phyloP scores from a whole-genome alignment of 1,284 basidiomycete genomes.

The Malassezia brasiliensis region DNA sequence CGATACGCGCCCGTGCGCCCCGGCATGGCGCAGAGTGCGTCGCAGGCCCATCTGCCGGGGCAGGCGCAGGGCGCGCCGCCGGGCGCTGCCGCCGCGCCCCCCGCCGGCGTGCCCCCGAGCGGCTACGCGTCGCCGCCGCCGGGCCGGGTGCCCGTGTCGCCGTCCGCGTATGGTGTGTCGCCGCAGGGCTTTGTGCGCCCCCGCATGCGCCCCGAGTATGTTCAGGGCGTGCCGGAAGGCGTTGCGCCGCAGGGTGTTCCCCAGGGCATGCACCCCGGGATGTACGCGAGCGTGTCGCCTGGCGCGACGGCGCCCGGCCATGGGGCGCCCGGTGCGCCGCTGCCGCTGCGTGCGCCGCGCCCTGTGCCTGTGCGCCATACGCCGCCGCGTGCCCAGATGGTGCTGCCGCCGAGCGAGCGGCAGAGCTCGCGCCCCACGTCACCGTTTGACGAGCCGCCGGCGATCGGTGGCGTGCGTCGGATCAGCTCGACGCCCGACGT shows the following conservation, averaged over 20 bases:
- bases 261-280: neutral
- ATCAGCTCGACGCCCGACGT: slow-evolving; percentile 13
- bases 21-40: neutral
- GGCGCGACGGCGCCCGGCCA: too few species aligned
- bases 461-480: slow-evolving; percentile 1
- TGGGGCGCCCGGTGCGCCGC: neutral
- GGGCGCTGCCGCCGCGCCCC: too few species aligned
- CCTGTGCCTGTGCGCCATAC: neutral
- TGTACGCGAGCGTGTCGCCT: neutral
- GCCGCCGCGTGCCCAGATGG: slow-evolving; percentile 15
- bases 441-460: neutral
- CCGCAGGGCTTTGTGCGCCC: neutral
- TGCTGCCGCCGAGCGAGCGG: slow-evolving; percentile 13
- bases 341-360: neutral
- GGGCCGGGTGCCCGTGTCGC: too few species aligned
- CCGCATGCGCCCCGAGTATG: neutral
- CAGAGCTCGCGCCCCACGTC: neutral
- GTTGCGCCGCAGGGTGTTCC: neutral
- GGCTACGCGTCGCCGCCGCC: too few species aligned
- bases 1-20: neutral
- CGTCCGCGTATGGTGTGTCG: neutral
- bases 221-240: too few species aligned
- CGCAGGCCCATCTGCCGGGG: neutral
- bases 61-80: neutral
- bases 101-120: too few species aligned